Evolutionary conservation across 768 basidiomycete genomes (phyloP).

Genomic region (Thelephora aurantiotincta): DNA sequence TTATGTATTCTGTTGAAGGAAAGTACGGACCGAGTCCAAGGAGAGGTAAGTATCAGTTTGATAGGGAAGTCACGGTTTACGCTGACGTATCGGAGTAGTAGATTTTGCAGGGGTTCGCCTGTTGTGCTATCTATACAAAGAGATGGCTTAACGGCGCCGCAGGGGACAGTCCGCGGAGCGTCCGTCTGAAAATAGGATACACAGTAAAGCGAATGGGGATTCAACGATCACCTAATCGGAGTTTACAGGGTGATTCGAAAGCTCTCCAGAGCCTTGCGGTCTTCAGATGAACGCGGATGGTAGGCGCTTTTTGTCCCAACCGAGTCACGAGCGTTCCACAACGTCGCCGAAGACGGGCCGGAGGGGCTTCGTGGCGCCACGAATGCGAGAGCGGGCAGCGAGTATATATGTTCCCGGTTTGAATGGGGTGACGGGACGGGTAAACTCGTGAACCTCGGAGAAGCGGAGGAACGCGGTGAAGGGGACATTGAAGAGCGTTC

Average conservation of each 20-base stretch:
- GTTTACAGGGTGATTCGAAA: slow-evolving; percentile 19
- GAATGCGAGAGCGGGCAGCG: slow-evolving; percentile 15
- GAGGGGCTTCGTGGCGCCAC: slow-evolving; percentile 13
- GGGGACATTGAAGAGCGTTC: neutral
- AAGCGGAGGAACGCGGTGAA: slow-evolving; percentile 4
- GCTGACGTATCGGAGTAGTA: too few relatives aligned
- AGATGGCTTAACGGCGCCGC: too few relatives aligned
- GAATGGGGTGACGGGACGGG: slow-evolving; percentile 1
- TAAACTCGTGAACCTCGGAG: slow-evolving; percentile 2
- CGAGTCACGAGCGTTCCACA: slow-evolving; percentile 10
- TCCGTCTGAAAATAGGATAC: too few relatives aligned
- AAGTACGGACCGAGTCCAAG: too few relatives aligned
- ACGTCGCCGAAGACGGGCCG: slow-evolving; percentile 7
- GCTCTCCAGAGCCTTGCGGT: slow-evolving; percentile 19
- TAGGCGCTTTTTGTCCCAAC: slow-evolving; percentile 5
- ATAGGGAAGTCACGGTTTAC: too few relatives aligned
- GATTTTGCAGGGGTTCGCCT: too few relatives aligned
- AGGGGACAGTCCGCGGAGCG: too few relatives aligned
- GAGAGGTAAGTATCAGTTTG: too few relatives aligned
- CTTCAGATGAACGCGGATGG: slow-evolving; percentile 19
- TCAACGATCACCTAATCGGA: neutral
- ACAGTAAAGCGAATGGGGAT: too few relatives aligned
- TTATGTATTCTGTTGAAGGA: too few relatives aligned
- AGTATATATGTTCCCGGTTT: slow-evolving; percentile 3
- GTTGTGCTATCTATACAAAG: too few relatives aligned